Base-by-base conservation (phyloP, 192 early-diverging fungal genomes). In the Kappamyces sp. region DNA sequence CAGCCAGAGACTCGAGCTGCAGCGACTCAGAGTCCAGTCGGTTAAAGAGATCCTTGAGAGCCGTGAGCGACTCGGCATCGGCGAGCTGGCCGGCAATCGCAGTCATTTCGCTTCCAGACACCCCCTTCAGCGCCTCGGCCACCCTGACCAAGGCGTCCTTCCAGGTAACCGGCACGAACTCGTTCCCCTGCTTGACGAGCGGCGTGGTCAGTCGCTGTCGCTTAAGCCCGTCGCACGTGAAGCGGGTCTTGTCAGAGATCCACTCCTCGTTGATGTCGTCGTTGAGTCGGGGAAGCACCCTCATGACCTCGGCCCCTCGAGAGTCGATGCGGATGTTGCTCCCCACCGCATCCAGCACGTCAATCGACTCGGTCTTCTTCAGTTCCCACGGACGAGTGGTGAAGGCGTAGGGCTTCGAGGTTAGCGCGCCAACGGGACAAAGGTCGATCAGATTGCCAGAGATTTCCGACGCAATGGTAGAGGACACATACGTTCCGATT, bases 191-290 rank as follows among this genome's bases (percentile, higher is more conserved):
- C 60, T 91, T 86, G 52, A 96, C 71, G 64, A 98, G 81, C 30
- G 96, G 96, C 15, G 83, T 84, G 33, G 93, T 96, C 54, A 98
- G 78, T 55, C 96, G 80, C 77, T 98, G 96, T 22, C 88, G 84
- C 83, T 93, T 96, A 32, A 98, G 79, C 47, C 96, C 96, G 68
- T 98, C 96, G 63, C 81, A 91, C 43, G 87, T 84, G 66, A 91
- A 96, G 35, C 96, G 85, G 46, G 91, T 93, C 81, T 95, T 96
- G 81, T 98, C 96, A 6, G 91, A 91, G 59, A 98, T 91, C 96
- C 96, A 98, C 78, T 98, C 96, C 72, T 94, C 90, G 72, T 98
- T 98, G 68, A 98, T 76, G n/a, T 88, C 91, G 61, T 98, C 96
- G 74, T 98, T 98, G 59, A 92, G 76, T 38, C 91, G 88, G 34